A percentile compares a stretch with the other conserved stretches of the same genome.
phyloP scores from a whole-genome alignment of 176 grass and related monocot genomes.

The Tillandsia fasciculata region DNA sequence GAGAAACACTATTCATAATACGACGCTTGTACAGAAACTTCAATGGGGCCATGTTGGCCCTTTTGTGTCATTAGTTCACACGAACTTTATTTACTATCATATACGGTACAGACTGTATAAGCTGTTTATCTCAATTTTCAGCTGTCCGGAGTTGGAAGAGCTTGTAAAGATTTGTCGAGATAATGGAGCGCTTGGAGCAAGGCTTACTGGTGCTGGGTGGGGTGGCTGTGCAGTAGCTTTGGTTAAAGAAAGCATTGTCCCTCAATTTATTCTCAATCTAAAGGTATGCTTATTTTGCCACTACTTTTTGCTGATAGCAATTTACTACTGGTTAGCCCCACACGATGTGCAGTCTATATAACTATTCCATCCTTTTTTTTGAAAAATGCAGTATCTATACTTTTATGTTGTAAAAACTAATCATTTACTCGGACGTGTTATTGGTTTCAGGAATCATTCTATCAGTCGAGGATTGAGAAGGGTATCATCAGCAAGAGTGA shows the following conservation, averaged over 20 bases:
- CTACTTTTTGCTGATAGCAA: background rate
- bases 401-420: background rate
- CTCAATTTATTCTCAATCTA: slow-evolving; percentile 84
- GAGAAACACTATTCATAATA: no score
- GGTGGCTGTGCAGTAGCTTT: slow-evolving; percentile 84
- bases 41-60: no score
- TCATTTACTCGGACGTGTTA: background rate
- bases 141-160: slow-evolving; percentile 93
- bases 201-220: slow-evolving; percentile 93
- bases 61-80: background rate
- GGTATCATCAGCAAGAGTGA: slow-evolving; percentile 60
- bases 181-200: slow-evolving; percentile 75
- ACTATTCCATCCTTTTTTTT: background rate
- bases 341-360: background rate
- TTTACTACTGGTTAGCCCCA: background rate
- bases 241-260: slow-evolving; percentile 76
- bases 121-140: slow-evolving; percentile 6
- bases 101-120: background rate
- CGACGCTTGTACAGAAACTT: no score
- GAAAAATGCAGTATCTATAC: background rate
- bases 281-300: slow-evolving; percentile 38
- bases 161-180: slow-evolving; percentile 79
- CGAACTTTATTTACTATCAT: background rate
- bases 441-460: slow-evolving; percentile 51
- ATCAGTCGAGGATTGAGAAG: slow-evolving; percentile 64